Percentiles rank a stretch among this genome's conserved stretches.
Evolutionary conservation across 768 basidiomycete genomes (phyloP).

Genomic region (Mycena pura): DNA sequence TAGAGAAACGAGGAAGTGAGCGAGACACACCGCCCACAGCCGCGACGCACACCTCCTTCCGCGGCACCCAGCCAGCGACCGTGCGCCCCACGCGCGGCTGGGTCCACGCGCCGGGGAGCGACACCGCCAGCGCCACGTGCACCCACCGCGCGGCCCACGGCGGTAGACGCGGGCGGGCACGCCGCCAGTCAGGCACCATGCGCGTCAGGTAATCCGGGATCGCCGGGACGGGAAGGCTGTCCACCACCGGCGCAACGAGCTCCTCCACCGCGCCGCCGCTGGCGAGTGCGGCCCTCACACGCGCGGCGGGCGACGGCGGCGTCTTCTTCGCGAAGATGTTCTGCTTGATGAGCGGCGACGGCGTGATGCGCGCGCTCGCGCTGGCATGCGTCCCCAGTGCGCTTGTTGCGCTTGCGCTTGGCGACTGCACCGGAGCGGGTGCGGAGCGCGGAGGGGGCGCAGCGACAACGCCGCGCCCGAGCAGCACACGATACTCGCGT

Average conservation of each 20-base stretch:
- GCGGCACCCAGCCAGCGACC: slow-evolving; percentile 63
- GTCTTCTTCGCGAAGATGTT: slow-evolving; percentile 51
- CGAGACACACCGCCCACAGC: slow-evolving; percentile 62
- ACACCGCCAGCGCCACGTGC: background rate
- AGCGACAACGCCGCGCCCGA: slow-evolving; percentile 66
- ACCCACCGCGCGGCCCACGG: background rate
- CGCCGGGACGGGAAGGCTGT: slow-evolving; percentile 43
- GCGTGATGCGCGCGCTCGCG: slow-evolving; percentile 37
- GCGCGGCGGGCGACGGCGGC: slow-evolving; percentile 56
- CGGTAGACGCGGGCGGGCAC: background rate
- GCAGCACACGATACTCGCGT: slow-evolving; percentile 69
- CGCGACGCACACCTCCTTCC: slow-evolving; percentile 66
- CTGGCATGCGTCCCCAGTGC: slow-evolving; percentile 30
- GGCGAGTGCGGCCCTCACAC: slow-evolving; percentile 61
- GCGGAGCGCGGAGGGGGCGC: slow-evolving; percentile 34
- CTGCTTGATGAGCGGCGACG: slow-evolving; percentile 43
- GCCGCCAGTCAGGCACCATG: background rate
- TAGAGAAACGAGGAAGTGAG: background rate
- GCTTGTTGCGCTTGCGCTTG: slow-evolving; percentile 1
- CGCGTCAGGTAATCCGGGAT: background rate
- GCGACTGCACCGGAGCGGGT: slow-evolving; percentile 8
- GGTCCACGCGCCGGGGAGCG: slow-evolving; percentile 59
- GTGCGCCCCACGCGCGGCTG: slow-evolving; percentile 57
- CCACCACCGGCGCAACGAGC: slow-evolving; percentile 55
- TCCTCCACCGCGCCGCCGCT: slow-evolving; percentile 64